Conservation (phyloP, 129 eudicot species). For the Pseudognaphalium luteoalbum region DNA sequence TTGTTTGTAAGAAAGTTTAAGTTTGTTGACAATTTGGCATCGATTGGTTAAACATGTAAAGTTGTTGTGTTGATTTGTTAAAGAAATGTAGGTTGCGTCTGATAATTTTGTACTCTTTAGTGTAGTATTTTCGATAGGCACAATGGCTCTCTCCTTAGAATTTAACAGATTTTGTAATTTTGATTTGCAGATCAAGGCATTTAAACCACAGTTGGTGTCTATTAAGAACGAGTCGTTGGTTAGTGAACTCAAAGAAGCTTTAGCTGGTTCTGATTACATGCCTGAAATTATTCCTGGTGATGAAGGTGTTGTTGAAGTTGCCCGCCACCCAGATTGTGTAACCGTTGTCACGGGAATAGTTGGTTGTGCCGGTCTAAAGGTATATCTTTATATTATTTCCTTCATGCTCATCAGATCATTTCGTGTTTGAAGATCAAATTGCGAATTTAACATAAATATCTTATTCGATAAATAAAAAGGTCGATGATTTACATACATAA, state of each 20-base stretch:
- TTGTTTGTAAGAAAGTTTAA: too few relatives aligned
- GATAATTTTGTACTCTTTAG: background rate
- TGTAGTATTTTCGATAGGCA: background rate
- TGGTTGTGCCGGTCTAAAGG: conserved; percentile 99
- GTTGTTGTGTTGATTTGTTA: background rate
- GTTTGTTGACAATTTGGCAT: background rate
- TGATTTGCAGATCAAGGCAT: conserved; percentile 64
- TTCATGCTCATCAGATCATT: background rate
- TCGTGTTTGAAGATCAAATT: background rate
- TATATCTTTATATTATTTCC: conserved; percentile 22
- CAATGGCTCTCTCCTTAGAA: background rate
- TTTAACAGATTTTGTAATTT: background rate
- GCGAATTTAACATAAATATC: background rate
- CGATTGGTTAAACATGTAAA: background rate
- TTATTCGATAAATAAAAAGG: background rate
- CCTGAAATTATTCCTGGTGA: conserved; percentile 98
- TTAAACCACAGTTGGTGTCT: conserved; percentile 84
- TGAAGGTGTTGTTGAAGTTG: conserved; percentile 93
- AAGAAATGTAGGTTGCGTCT: background rate
- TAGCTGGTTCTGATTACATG: conserved; percentile 73
- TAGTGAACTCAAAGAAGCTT: conserved; percentile 87
- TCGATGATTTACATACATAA: background rate
- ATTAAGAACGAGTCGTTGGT: conserved; percentile 68
- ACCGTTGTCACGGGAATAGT: conserved; percentile 98
- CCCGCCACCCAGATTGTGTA: conserved; percentile 93